A percentile compares a stretch with the other conserved stretches of the same genome.
phyloP scores from a whole-genome alignment of 1,139 yeast genomes.

The Hansenula lynferdii region DNA sequence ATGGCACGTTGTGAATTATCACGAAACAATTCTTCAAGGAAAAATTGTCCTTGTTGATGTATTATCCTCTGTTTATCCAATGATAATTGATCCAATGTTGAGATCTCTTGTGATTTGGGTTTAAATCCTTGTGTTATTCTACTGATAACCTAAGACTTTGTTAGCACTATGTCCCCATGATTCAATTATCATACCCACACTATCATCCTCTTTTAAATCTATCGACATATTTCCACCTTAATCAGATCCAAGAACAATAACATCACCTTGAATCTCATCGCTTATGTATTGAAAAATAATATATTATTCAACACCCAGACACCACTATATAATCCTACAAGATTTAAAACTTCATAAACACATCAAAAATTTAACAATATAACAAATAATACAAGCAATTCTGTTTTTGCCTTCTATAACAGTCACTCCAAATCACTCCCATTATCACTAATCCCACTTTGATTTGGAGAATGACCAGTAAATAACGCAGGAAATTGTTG shows the following conservation, averaged over 20 bases:
- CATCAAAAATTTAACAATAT: too few relatives aligned
- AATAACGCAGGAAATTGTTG: slow-evolving; percentile 12
- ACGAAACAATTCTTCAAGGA: slow-evolving; percentile 37
- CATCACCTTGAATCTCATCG: too few relatives aligned
- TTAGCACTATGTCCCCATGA: too few relatives aligned
- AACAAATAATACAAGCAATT: too few relatives aligned
- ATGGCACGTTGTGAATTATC: slow-evolving; percentile 37
- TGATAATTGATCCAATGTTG: slow-evolving; percentile 28
- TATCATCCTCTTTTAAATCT: slow-evolving; percentile 16
- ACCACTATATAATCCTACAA: too few relatives aligned
- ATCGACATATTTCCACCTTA: too few relatives aligned
- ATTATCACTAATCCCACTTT: slow-evolving; percentile 6
- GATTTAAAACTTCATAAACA: not conserved
- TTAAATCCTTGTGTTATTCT: slow-evolving; percentile 16
- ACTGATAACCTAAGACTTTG: slow-evolving; percentile 18
- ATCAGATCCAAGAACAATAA: too few relatives aligned
- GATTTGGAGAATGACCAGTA: slow-evolving; percentile 3
- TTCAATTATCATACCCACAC: too few relatives aligned
- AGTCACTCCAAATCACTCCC: slow-evolving; percentile 5
- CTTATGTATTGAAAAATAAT: too few relatives aligned
- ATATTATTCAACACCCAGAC: not conserved
- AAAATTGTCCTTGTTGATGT: slow-evolving; percentile 35
- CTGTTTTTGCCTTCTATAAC: too few relatives aligned
- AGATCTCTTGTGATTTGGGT: slow-evolving; percentile 15
- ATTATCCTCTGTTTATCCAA: slow-evolving; percentile 31